Base-by-base conservation (phyloP, 805 yeast species). In the Suhomyces xylopsoci region DNA sequence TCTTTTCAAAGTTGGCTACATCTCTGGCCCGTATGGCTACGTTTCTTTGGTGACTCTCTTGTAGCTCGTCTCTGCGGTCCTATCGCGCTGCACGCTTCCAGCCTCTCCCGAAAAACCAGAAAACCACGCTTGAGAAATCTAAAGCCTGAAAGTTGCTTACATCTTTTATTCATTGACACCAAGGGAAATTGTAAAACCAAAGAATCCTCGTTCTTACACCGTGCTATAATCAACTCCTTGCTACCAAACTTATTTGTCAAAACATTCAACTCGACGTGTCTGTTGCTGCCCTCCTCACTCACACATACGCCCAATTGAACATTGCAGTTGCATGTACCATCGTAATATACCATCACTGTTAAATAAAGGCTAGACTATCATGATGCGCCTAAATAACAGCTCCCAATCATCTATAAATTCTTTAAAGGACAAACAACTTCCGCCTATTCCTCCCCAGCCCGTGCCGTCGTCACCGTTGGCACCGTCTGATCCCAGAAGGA, bases 381-480 rank as follows among this genome's bases (percentile, higher is more conserved):
- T 62, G 64, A 56, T 55, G 58, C 58, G 50, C 20, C 50, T 55
- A 36, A 55, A 55, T 49, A 61, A 63, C 51, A 55, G 51, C 49
- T 60, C 68, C 26, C 59, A 54, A 56, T 51, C 61, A 14, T 64
- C 69, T 7, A 48, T 64, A 26, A 62, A 61, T 12, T 62, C 66
- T 28, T 49, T 42, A 45, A 61, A 63, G 51, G 75, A 69, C 36
- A 74, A 73, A 52, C 65, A 69, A 10, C 61, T 74, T 38, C 78
- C 78, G 20, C 76, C 77, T 15, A 65, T 72, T 14, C 47, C 62
- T 12, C 56, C 78, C 6, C 48, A 61, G 17, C 55, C 55, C n/a
- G 38, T 52, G 10, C 45, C 51, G 42, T 48, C 54, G 36, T 55
- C 47, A 40, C 45, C 43, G 8, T 48, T 26, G 12, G 45, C 51